phyloP scores from a whole-genome alignment of 129 eudicot genomes.

The sunflower (Helianthus annuus) region HanXRQr2.0-SUNRISE NC_035448.2:186732941-186733440 shows the following conservation, averaged over 20 bases:
- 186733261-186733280: not conserved
- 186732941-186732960: not conserved
- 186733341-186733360: too few species aligned
- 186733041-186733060: not conserved
- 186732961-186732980: slow-evolving; percentile 4
- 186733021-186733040: not conserved
- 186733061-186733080: slow-evolving; percentile 7
- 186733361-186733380: too few species aligned
- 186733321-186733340: too few species aligned
- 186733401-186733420: too few species aligned
- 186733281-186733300: too few species aligned
- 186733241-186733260: not conserved
- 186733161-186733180: not conserved
- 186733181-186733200: slow-evolving; percentile 34
- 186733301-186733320: too few species aligned
- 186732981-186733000: slow-evolving; percentile 19
- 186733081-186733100: not conserved
- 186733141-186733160: slow-evolving; percentile 20
- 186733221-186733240: too few species aligned
- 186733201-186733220: slow-evolving; percentile 20
- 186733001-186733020: not conserved
- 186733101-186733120: too few species aligned
- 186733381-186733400: too few species aligned
- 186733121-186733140: slow-evolving; percentile 29
- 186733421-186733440: too few species aligned